Percentiles rank a stretch among this genome's conserved stretches.
These are phyloP conservation scores for Chaetomium cochliodes DNA, from an alignment of 495 filamentous ascomycete genomes.

Conservation along the genomic window DNA sequence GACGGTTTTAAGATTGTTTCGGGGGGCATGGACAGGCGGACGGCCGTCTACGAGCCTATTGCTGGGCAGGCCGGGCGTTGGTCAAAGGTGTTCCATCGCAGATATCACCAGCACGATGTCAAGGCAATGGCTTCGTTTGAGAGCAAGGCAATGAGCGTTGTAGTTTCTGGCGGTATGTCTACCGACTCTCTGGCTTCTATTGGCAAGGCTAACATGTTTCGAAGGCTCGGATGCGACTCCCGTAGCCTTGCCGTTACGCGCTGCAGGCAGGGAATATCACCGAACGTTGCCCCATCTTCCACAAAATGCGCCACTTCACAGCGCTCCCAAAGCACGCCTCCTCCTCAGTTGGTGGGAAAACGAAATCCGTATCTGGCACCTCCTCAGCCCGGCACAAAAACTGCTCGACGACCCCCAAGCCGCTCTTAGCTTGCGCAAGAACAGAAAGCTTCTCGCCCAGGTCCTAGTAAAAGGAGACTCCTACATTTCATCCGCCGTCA, in stretches of 20 bases:
- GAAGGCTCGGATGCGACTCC: constrained; percentile 82
- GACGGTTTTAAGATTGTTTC: constrained; percentile 86
- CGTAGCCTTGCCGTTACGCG: constrained; percentile 72
- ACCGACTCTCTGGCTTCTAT: background rate
- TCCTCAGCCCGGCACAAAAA: constrained; percentile 51
- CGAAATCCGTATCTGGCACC: constrained; percentile 80
- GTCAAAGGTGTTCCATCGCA: constrained; percentile 76
- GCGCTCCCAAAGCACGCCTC: constrained; percentile 66
- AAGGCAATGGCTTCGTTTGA: constrained; percentile 93
- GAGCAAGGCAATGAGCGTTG: constrained; percentile 73
- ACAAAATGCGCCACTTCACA: constrained; percentile 67
- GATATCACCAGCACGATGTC: constrained; percentile 89
- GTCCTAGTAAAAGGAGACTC: constrained; percentile 80
- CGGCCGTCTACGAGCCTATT: constrained; percentile 70
- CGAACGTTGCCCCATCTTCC: constrained; percentile 75
- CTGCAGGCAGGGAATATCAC: constrained; percentile 79
- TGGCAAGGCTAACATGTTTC: constrained; percentile 34
- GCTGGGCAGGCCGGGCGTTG: constrained; percentile 63
- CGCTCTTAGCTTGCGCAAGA: constrained; percentile 40
- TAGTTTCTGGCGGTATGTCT: constrained; percentile 83
- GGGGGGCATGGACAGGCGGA: constrained; percentile 86
- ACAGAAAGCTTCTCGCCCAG: constrained; percentile 64
- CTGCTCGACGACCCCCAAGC: constrained; percentile 43
- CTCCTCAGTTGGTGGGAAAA: constrained; percentile 92
- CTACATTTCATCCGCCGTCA: constrained; percentile 75